A percentile compares a stretch with the other conserved stretches of the same genome.
Evolutionary conservation across 1,284 basidiomycete genomes (phyloP).

Genomic region (Moesziomyces aphidis): DNA sequence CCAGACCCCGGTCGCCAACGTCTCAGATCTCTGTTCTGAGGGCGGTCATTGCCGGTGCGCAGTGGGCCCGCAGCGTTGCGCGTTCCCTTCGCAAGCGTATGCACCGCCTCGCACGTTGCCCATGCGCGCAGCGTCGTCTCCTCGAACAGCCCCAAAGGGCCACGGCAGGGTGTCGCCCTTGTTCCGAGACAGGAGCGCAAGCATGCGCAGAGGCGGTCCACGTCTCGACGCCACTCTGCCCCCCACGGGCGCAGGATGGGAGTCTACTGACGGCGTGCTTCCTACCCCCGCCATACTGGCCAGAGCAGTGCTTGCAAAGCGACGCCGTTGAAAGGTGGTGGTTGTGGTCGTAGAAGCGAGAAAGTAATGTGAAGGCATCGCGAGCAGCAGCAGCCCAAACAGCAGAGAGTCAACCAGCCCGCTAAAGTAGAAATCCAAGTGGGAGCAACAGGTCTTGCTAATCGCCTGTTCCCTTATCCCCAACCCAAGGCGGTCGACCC

Average conservation of each 20-base stretch:
- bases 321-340: neutral
- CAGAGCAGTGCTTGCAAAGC: too few species aligned
- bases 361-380: neutral
- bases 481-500: conserved; percentile 1
- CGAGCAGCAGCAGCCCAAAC: conserved; percentile 16
- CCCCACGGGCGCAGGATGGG: too few species aligned
- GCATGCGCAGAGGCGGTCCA: conserved; percentile 15
- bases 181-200: conserved; percentile 17
- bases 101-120: conserved; percentile 25
- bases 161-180: conserved; percentile 8
- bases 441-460: conserved; percentile 49
- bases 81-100: conserved; percentile 19
- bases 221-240: neutral
- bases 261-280: too few species aligned
- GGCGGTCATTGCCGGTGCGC: conserved; percentile 19
- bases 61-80: conserved; percentile 18
- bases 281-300: too few species aligned
- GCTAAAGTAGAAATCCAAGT: conserved; percentile 16
- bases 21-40: conserved; percentile 54
- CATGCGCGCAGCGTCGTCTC: neutral
- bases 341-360: neutral
- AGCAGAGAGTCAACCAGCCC: conserved; percentile 9
- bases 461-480: conserved; percentile 42
- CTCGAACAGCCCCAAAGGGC: too few species aligned
- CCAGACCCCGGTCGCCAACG: conserved; percentile 5